Base-by-base conservation (phyloP, 768 basidiomycete species). In the Galerina marginata region DNA sequence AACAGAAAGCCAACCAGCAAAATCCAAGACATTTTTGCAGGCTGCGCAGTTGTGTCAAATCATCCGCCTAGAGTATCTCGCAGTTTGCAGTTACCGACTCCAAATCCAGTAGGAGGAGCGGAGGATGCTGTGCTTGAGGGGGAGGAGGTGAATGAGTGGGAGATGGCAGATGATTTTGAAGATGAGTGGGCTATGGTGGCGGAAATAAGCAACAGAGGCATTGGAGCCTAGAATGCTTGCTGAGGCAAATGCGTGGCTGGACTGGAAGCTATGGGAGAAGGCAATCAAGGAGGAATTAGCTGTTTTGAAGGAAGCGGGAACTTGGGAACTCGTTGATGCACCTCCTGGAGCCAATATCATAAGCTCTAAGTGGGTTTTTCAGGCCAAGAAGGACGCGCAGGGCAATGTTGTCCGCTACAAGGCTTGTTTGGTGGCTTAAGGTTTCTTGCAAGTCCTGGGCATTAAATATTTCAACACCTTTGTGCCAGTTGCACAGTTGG, bases 381-480 rank as follows among this genome's bases (percentile, higher is more conserved):
- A 47, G 7, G 54, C 56, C 16, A 72, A 70, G 48, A 63, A 65
- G 57, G 65, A 71, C 42, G 61, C 67, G 2, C 48, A 60, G 9
- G 65, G 66, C 9, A 67, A 67, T n/a, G 36, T 70, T 15, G 57
- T 67, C 1, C 43, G 54, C 33, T 68, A 69, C 58, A 71, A 71
- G 43, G 69, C 66, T 2, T 44, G 56, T 15, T 48, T 70, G 0
- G 64, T 71, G 3, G 77, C 79, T 0, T 72, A 79, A 56, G 78
- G 82, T 0, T 81, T 75, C 62, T 69, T 69, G 0, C 81, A 82
- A 62, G 63, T 74, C 0, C 74, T 71, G 7, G 76, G 79, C 1
- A 56, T 77, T 15, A 76, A 81, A 54, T 82, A 74, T 62, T 71
- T 72, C 49, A 70, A 76, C 25, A 75, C 72, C 1, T 77, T 65